Evolutionary conservation across 768 basidiomycete genomes (phyloP), one percentile per base, ranked within the genome.

Genomic region (Mycena olivaceomarginata): DNA sequence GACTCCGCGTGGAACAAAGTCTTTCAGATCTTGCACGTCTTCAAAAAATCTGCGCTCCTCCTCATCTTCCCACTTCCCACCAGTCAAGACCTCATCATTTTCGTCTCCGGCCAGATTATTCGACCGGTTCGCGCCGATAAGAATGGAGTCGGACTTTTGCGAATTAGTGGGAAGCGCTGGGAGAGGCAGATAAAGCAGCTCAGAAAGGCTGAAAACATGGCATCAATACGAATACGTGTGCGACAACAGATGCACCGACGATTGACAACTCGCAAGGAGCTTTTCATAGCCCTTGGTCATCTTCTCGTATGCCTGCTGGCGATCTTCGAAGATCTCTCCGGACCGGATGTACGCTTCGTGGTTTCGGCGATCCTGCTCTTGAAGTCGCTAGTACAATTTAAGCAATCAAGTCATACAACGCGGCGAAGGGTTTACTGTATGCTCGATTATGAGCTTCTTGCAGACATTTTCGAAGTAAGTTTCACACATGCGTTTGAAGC

Each of bases 261-360:
- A 93, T 86, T 98, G 96, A 74, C 97, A 98, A 81, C 93, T 97
- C 18, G 94, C 88, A 64, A 97, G 91, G 31, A 99, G 86, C 75
- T 98, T 97, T 86, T 99, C 98, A 81, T 99, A 99, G 60, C 93
- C 91, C 85, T 96, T 97, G 51, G 97, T 97, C 96, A 99, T 98
- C 87, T 97, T 97, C 88, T 99, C 98, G 83, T 99, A 99, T 12
- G 96, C 97, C 85, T 99, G 98, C 84, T 99, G 98, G 45, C 98
- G 93, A 84, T 99, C 98, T 83, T 99, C 98, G 80, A 99, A 99
- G 77, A 99, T 99, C 85, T 99, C 98, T 39, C 98, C 98, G 4
- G 98, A 99, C 43, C 98, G 96, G 80, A 99, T 99, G 83, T 99
- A 99, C 73, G 98, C 98, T 88, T 99, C 98, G 83, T 99, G 98